A percentile compares a stretch with the other conserved stretches of the same genome.
These are phyloP conservation scores for Metschnikowia picachoensis DNA, from an alignment of 805 yeast genomes.

Conservation along the genomic window DNA sequence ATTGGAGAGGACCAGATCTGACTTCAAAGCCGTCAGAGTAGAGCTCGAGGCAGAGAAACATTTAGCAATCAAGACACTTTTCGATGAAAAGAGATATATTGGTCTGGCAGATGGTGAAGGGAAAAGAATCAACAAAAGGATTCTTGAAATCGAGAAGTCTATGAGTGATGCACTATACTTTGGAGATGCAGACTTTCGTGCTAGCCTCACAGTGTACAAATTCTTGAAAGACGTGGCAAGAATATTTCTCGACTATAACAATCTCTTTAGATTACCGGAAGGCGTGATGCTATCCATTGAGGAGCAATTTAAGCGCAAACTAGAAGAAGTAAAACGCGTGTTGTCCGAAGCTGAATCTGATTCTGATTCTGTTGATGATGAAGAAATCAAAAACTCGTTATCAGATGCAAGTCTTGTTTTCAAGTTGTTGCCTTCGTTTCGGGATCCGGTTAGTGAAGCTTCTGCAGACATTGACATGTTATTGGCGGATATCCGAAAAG, in stretches of 20 bases:
- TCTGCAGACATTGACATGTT: background rate
- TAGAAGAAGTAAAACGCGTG: background rate
- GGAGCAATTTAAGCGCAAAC: conserved; percentile 2
- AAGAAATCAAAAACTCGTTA: background rate
- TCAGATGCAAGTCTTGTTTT: conserved; percentile 2
- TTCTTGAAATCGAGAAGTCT: background rate
- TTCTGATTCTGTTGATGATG: background rate
- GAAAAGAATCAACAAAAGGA: conserved; percentile 1
- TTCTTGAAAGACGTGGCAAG: conserved; percentile 3
- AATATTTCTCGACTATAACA: conserved; percentile 5
- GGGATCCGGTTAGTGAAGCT: conserved; percentile 6
- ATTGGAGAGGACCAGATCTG: background rate
- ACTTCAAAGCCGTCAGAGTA: background rate
- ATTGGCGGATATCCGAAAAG: conserved; percentile 1
- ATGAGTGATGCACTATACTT: background rate
- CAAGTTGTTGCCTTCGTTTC: conserved; percentile 3
- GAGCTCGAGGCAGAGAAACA: conserved; percentile 2
- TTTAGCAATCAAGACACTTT: background rate
- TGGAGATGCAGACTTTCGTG: background rate
- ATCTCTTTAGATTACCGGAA: conserved; percentile 6
- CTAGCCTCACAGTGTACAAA: background rate
- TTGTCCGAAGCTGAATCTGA: background rate
- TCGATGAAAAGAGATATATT: conserved; percentile 2
- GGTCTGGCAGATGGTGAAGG: conserved; percentile 4
- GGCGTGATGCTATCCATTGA: conserved; percentile 1